These are phyloP conservation scores for Asterochloris erici DNA, from an alignment of 139 green algal species.

Conservation along the genomic window DNA sequence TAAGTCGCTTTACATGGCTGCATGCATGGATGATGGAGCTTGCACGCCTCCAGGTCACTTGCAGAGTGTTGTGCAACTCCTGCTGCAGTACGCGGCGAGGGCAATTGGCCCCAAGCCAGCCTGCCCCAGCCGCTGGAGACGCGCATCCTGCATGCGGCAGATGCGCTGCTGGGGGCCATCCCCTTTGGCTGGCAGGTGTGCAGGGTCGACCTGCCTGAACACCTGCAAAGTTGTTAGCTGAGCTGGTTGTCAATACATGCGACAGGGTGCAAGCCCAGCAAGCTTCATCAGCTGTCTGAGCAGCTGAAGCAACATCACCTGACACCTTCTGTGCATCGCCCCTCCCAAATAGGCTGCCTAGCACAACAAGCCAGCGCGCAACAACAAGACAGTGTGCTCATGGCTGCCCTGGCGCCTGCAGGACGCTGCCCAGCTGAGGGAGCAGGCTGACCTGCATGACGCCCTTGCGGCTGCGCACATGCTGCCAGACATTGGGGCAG, in stretches of 20 bases:
- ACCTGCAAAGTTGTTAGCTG: not conserved
- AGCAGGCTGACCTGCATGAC: slow-evolving; percentile 26
- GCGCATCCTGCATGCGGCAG: slow-evolving; percentile 40
- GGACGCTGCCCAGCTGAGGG: slow-evolving; percentile 11
- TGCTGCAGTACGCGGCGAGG: slow-evolving; percentile 50
- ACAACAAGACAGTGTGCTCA: too few relatives aligned
- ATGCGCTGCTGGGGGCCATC: slow-evolving; percentile 47
- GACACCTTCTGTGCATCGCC: too few relatives aligned
- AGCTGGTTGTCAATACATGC: not conserved
- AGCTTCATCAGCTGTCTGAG: not conserved
- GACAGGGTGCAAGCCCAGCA: not conserved
- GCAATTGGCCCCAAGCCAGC: slow-evolving; percentile 28
- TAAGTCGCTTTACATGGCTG: not conserved
- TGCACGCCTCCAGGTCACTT: not conserved
- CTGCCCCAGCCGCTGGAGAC: slow-evolving; percentile 27
- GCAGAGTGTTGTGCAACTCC: not conserved
- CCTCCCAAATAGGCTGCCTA: too few relatives aligned
- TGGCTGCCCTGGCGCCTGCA: not conserved
- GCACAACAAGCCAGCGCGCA: too few relatives aligned
- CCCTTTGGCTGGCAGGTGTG: slow-evolving; percentile 57
- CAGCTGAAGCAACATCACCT: too few relatives aligned
- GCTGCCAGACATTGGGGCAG: slow-evolving; percentile 19
- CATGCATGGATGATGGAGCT: not conserved
- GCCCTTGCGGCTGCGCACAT: not conserved
- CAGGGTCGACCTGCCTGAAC: not conserved